phyloP scores from a whole-genome alignment of 1,139 yeast species.

The Scheffersomyces lignicola region DNA sequence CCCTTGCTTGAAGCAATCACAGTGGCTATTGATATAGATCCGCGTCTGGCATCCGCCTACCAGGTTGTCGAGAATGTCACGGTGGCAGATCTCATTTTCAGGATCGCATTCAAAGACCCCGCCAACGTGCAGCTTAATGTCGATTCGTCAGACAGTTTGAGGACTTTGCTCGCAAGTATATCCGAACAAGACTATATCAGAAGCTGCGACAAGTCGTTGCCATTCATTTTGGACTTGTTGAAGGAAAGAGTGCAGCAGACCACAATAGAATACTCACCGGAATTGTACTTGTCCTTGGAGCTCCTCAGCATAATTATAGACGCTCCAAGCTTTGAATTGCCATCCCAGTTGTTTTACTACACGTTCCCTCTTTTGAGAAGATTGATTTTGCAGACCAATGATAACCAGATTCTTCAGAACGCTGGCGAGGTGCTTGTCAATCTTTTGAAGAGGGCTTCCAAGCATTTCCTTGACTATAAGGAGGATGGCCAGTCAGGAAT shows the following conservation, averaged over 20 bases:
- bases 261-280: constrained; percentile 48
- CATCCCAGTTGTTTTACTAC: constrained; percentile 47
- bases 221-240: constrained; percentile 45
- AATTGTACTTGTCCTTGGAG: constrained; percentile 66
- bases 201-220: constrained; percentile 55
- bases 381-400: constrained; percentile 57
- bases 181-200: constrained; percentile 43
- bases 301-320: constrained; percentile 57
- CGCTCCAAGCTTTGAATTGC: constrained; percentile 30
- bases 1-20: constrained; percentile 71
- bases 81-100: constrained; percentile 56
- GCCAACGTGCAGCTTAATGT: constrained; percentile 69
- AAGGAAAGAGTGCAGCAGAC: constrained; percentile 15
- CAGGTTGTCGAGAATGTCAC: constrained; percentile 16
- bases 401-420: constrained; percentile 76
- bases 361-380: constrained; percentile 53
- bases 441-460: constrained; percentile 53
- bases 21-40: constrained; percentile 49
- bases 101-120: constrained; percentile 71
- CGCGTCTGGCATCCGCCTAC: constrained; percentile 34
- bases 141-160: constrained; percentile 62
- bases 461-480: constrained; percentile 40
- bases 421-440: constrained; percentile 75
- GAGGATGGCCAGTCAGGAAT: constrained; percentile 48
- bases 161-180: constrained; percentile 53